Evolutionary conservation across 306 rosid genomes (phyloP).

Genomic region (cucumber (Cucumis sativus)): Cucumber_9930_V3 NC_026657.2:2223001-2223500

Average conservation of each 20-base stretch:
- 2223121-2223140: background rate
- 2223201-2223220: slow-evolving; percentile 64
- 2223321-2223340: background rate
- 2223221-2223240: slow-evolving; percentile 66
- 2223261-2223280: slow-evolving; percentile 20
- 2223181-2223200: slow-evolving; percentile 71
- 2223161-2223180: slow-evolving; percentile 21
- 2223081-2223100: background rate
- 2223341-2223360: too few species aligned
- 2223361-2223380: background rate
- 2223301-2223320: background rate
- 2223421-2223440: background rate
- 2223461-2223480: background rate
- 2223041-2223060: background rate
- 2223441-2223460: background rate
- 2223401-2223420: background rate
- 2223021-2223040: background rate
- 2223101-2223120: background rate
- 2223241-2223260: slow-evolving; percentile 54
- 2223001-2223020: background rate
- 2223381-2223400: background rate
- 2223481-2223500: background rate
- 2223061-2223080: background rate
- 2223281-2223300: background rate
- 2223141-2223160: background rate